Evolutionary conservation across 2,329 filamentous ascomycete species (phyloP).

Genomic region (Tolypocladium pustulatum): DNA sequence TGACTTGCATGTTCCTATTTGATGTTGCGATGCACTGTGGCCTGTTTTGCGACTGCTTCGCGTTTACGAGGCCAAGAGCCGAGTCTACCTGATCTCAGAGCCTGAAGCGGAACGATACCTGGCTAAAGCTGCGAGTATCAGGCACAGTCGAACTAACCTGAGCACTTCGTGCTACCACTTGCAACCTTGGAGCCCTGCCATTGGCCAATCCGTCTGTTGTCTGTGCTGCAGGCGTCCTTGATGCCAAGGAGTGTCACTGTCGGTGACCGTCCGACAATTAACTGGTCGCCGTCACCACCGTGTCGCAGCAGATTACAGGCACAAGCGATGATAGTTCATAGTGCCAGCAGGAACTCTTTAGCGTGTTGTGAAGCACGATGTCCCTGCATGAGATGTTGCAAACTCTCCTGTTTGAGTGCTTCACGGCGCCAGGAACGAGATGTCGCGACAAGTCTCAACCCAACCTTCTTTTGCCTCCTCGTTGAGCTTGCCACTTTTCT

Average conservation of each 20-base stretch:
- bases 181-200: not conserved
- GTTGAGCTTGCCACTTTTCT: not conserved
- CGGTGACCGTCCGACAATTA: not conserved
- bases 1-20: not conserved
- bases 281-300: not conserved
- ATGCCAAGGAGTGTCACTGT: not conserved
- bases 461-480: too few relatives aligned
- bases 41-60: not conserved
- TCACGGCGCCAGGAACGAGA: not conserved
- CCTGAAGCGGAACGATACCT: not conserved
- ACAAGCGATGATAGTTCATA: not conserved
- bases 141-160: not conserved
- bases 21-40: not conserved
- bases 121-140: not conserved
- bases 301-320: not conserved
- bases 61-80: not conserved
- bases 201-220: not conserved
- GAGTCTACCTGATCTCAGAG: not conserved
- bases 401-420: not conserved
- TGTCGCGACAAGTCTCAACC: not conserved
- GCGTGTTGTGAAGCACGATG: not conserved
- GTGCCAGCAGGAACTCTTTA: not conserved
- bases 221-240: not conserved
- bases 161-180: not conserved
- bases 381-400: not conserved